These are phyloP conservation scores for Lachnellula suecica DNA, from an alignment of 2,329 filamentous ascomycete species.

Conservation along the genomic window DNA sequence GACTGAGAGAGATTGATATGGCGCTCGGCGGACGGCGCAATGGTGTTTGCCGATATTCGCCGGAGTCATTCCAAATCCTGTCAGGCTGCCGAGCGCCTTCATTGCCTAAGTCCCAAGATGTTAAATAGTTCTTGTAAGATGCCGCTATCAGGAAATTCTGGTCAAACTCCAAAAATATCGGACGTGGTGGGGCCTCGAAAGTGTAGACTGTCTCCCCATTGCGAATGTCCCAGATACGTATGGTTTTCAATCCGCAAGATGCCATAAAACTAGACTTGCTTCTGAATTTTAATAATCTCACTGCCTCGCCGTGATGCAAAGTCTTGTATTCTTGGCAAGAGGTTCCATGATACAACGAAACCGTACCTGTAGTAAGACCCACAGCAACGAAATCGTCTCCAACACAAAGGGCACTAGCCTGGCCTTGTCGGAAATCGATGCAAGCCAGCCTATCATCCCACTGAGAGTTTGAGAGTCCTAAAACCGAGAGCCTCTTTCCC, in stretches of 20 bases:
- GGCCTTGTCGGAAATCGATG: slow-evolving; percentile 14
- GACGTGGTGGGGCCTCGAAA: slow-evolving; percentile 25
- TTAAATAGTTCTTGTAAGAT: slow-evolving; percentile 28
- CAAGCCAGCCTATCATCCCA: slow-evolving; percentile 31
- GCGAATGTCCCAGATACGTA: slow-evolving; percentile 34
- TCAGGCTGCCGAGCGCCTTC: slow-evolving; percentile 13
- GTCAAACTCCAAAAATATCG: slow-evolving; percentile 29
- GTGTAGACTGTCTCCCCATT: slow-evolving; percentile 22
- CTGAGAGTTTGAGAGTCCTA: slow-evolving; percentile 20
- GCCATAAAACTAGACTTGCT: slow-evolving; percentile 30
- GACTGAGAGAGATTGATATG: slow-evolving; percentile 29
- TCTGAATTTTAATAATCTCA: slow-evolving; percentile 34
- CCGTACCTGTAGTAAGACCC: slow-evolving; percentile 21
- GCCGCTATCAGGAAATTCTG: slow-evolving; percentile 29
- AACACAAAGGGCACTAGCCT: slow-evolving; percentile 15
- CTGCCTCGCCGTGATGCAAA: slow-evolving; percentile 31
- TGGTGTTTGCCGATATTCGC: slow-evolving; percentile 7
- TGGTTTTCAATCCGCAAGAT: slow-evolving; percentile 30
- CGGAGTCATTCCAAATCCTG: slow-evolving; percentile 26
- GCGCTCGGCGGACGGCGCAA: slow-evolving; percentile 21
- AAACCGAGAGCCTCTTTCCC: slow-evolving; percentile 17
- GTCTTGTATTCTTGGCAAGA: slow-evolving; percentile 25
- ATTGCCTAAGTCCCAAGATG: slow-evolving; percentile 29
- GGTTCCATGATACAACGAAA: slow-evolving; percentile 24
- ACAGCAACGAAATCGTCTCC: slow-evolving; percentile 25